These are phyloP conservation scores for Brettanomyces nanus DNA, from an alignment of 805 yeast genomes.

Conservation along the genomic window DNA sequence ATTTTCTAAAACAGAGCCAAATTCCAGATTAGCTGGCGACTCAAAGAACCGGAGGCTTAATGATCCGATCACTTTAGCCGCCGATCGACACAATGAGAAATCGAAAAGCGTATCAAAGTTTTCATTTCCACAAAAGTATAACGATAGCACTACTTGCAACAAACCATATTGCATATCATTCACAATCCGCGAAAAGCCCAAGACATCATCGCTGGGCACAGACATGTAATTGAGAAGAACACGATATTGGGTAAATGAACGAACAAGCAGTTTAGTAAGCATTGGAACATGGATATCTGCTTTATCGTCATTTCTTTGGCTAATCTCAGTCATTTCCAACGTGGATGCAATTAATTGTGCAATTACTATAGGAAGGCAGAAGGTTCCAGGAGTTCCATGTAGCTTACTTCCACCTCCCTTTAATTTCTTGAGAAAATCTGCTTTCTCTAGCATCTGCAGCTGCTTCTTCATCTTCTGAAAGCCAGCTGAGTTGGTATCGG, in stretches of 20 bases:
- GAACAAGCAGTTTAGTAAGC: conserved; percentile 24
- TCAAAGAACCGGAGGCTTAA: neutral
- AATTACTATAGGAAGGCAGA: conserved; percentile 1
- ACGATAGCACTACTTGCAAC: conserved; percentile 30
- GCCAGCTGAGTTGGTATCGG: conserved; percentile 12
- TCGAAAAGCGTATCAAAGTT: neutral
- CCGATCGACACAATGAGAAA: neutral
- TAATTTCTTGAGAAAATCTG: neutral
- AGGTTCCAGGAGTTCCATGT: neutral
- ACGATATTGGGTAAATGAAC: conserved; percentile 36
- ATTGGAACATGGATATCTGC: conserved; percentile 8
- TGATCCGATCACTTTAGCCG: neutral
- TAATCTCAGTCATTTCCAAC: conserved; percentile 50
- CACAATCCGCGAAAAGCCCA: conserved; percentile 16
- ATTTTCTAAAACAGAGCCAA: conserved; percentile 15
- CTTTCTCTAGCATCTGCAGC: conserved; percentile 14
- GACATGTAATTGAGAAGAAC: conserved; percentile 20
- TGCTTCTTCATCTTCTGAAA: conserved; percentile 16
- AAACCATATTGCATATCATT: conserved; percentile 17
- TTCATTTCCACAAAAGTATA: conserved; percentile 38
- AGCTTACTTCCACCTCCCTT: neutral
- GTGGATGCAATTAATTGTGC: conserved; percentile 35
- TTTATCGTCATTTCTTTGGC: conserved; percentile 38
- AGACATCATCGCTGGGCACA: conserved; percentile 18
- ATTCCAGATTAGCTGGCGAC: conserved; percentile 12